These are phyloP conservation scores for Teratosphaeriaceae sp. DNA, from an alignment of 2,329 filamentous ascomycete species.

Conservation along the genomic window DNA sequence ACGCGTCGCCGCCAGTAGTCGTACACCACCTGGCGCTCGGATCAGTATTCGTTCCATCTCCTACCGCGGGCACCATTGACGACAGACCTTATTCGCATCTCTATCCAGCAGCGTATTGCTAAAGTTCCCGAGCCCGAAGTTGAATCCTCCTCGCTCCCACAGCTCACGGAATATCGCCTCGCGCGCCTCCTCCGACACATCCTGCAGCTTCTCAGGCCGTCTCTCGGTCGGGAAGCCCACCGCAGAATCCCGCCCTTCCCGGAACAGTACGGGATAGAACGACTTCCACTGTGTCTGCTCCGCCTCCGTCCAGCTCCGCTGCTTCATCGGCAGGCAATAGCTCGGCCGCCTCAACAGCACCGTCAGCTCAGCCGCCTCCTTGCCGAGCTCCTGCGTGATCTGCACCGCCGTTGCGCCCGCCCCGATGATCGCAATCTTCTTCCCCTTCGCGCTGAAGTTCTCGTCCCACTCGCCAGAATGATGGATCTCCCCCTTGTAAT, in stretches of 20 bases:
- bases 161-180: constrained; percentile 37
- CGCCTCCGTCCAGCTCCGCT: constrained; percentile 40
- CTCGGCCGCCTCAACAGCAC: constrained; percentile 64
- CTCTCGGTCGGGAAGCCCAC: constrained; percentile 48
- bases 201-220: constrained; percentile 45
- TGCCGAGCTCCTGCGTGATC: constrained; percentile 28
- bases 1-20: constrained; percentile 41
- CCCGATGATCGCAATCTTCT: constrained; percentile 37
- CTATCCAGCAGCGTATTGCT: constrained; percentile 35
- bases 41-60: neutral
- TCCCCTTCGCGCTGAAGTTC: constrained; percentile 26
- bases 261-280: constrained; percentile 44
- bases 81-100: constrained; percentile 31
- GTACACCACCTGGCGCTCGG: constrained; percentile 34
- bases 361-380: constrained; percentile 34
- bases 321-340: constrained; percentile 55
- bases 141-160: constrained; percentile 29
- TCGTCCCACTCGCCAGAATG: constrained; percentile 38
- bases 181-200: constrained; percentile 35
- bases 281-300: constrained; percentile 45
- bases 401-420: constrained; percentile 39
- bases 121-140: constrained; percentile 37
- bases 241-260: constrained; percentile 30
- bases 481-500: constrained; percentile 34
- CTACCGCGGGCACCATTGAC: neutral